Evolutionary conservation across 371 early-diverging fungal genomes (phyloP).

Genomic region (Mucor velutinosus): DNA sequence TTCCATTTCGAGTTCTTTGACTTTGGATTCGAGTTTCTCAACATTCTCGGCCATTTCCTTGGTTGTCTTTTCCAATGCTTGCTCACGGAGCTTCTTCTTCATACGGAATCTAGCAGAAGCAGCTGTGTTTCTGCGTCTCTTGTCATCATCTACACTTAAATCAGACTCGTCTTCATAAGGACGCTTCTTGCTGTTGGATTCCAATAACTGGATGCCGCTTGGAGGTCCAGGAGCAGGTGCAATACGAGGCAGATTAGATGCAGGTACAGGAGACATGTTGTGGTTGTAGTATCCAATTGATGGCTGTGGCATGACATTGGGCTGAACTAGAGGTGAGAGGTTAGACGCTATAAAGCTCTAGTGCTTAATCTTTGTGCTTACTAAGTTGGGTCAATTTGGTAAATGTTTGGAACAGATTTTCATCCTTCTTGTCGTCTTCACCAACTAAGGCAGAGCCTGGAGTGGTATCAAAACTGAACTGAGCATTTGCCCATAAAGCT

Average conservation of each 20-base stretch:
- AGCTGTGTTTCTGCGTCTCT: conserved; percentile 85
- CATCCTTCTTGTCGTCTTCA: conserved; percentile 14
- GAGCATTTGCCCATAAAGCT: conserved; percentile 54
- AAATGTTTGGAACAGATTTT: conserved; percentile 9
- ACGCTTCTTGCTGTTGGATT: conserved; percentile 10
- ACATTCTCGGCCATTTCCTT: conserved; percentile 76
- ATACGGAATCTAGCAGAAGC: conserved; percentile 93
- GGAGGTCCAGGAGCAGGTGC: conserved; percentile 21
- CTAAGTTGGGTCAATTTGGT: conserved; percentile 13
- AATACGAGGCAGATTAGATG: conserved; percentile 17
- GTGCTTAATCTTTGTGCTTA: conserved; percentile 1
- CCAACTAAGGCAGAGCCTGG: conserved; percentile 52
- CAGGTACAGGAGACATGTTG: background rate
- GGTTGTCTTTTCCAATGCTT: conserved; percentile 76
- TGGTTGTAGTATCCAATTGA: conserved; percentile 1
- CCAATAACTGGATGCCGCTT: conserved; percentile 4
- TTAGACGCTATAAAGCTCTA: background rate
- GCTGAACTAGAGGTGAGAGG: background rate
- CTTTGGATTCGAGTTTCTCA: conserved; percentile 66
- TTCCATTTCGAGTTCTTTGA: conserved; percentile 84
- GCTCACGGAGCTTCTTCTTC: conserved; percentile 85
- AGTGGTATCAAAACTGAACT: conserved; percentile 55
- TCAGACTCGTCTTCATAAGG: conserved; percentile 3
- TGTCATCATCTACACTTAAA: conserved; percentile 67
- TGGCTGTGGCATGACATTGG: background rate